A percentile compares a stretch with the other conserved stretches of the same genome.
phyloP scores from a whole-genome alignment of 257 asterid species.

The Przewalskia tangutica region DNA sequence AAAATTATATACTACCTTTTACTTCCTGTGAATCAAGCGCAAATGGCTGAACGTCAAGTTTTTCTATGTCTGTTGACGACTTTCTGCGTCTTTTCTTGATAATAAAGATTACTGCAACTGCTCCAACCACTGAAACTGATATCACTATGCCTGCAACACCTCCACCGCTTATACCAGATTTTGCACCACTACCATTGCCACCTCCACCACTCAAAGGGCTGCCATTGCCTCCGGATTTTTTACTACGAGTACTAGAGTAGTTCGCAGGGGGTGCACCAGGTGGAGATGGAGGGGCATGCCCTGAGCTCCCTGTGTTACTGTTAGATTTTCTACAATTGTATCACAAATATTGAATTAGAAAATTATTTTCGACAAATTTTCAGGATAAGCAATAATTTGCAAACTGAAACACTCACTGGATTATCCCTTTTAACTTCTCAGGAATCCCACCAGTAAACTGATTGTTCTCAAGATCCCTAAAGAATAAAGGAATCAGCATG shows the following conservation, averaged over 20 bases:
- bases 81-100: constrained; percentile 55
- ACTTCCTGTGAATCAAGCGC: constrained; percentile 48
- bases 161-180: constrained; percentile 69
- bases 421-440: constrained; percentile 51
- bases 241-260: constrained; percentile 33
- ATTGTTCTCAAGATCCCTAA: constrained; percentile 78
- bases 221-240: constrained; percentile 36
- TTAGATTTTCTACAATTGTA: constrained; percentile 33
- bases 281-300: constrained; percentile 90
- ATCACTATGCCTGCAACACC: constrained; percentile 81
- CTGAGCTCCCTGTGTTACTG: constrained; percentile 59
- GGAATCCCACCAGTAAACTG: constrained; percentile 88
- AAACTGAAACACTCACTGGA: constrained; percentile 38
- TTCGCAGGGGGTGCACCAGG: constrained; percentile 76
- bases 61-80: constrained; percentile 61
- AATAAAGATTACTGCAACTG: constrained; percentile 56
- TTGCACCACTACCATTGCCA: constrained; percentile 11
- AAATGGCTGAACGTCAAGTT: constrained; percentile 57
- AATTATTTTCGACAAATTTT: background rate
- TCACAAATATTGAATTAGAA: constrained; percentile 9
- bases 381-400: background rate
- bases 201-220: constrained; percentile 19
- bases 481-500: background rate
- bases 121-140: constrained; percentile 66
- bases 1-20: constrained; percentile 45